Evolutionary conservation across 352 stramenopile species (phyloP).

Genomic region (Phytophthora idaei): DNA sequence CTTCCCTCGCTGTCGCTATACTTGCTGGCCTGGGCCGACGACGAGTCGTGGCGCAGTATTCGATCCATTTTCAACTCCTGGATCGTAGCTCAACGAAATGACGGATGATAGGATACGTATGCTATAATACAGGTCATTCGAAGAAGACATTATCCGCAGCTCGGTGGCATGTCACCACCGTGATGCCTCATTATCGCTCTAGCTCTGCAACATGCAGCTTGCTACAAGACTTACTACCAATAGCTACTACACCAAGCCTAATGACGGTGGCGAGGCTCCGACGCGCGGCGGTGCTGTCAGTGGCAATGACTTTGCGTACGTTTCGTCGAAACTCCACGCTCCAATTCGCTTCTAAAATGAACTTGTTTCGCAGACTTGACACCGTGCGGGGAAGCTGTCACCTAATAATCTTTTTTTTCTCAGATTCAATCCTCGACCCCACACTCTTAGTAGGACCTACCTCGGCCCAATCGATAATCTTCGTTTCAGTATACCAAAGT

Average conservation of each 20-base stretch:
- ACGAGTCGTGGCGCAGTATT: slow-evolving; percentile 4
- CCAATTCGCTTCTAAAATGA: too few relatives aligned
- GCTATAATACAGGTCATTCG: not conserved
- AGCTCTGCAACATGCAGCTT: too few relatives aligned
- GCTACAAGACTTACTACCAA: too few relatives aligned
- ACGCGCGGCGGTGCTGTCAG: too few relatives aligned
- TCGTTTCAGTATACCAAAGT: slow-evolving; percentile 14
- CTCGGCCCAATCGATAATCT: not conserved
- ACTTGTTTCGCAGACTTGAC: not conserved
- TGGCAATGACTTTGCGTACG: too few relatives aligned
- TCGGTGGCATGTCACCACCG: too few relatives aligned
- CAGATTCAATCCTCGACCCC: slow-evolving; percentile 18
- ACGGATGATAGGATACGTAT: slow-evolving; percentile 12
- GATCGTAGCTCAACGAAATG: slow-evolving; percentile 1
- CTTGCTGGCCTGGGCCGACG: not conserved
- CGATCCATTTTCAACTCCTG: slow-evolving; percentile 24
- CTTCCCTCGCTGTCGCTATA: slow-evolving; percentile 18
- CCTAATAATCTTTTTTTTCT: slow-evolving; percentile 23
- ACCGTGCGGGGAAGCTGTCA: slow-evolving; percentile 7
- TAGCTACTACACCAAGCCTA: too few relatives aligned
- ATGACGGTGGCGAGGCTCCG: too few relatives aligned
- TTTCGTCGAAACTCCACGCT: too few relatives aligned
- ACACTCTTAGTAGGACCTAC: slow-evolving; percentile 18
- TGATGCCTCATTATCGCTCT: too few relatives aligned
- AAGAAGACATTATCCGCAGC: too few relatives aligned